Base-by-base conservation (phyloP, 768 basidiomycete species). In the Naganishia vaughanmartiniae region DNA sequence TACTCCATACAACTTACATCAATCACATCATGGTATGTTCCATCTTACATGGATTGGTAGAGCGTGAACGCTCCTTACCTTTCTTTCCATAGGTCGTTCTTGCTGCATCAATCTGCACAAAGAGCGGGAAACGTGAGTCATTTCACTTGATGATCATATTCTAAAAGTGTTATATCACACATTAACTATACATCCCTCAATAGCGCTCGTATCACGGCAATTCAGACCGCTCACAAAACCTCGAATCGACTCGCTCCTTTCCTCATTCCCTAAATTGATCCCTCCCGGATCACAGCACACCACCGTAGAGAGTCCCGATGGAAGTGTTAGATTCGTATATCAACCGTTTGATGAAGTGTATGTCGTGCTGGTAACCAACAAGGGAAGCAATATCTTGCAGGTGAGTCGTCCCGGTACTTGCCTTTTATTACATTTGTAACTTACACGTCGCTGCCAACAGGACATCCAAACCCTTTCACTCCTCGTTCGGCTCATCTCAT, bases 401-500 rank as follows among this genome's bases (percentile, higher is more conserved):
- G 81, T 80, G 57, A 67, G 81, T 74, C 42, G 45, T 9, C 12
- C 30, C 9, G 17, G 30, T 28, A 55, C 4, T 15, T 15, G 2
- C 15, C 54, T 30, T 19, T 28, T 7, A 15, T 12, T 7, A 3
- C 48, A n/a, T 2, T 2, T 15, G 14, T 42, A 15, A 9, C 5
- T 2, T 26, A n/a, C n/a, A 26, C 48, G 51, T 39, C 21, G 58
- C 67, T n/a, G 19, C 33, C 65, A 5, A n/a, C 69, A 82, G 84
- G 96, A 98, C 81, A 95, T 98, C 73, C 91, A 96, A 70, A 99
- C 95, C 0, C 85, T 99, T 0, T 92, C 94, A 75, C 89, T 99
- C 45, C 90, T 96, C 76, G 89, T 94, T 0, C 89, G 95, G 39
- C 89, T 96, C 56, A 93, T 96, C 17, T 93, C 93, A 1, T 81